Conservation (phyloP, 2,329 filamentous ascomycete genomes). For the Sodiomyces alkalinus region DNA sequence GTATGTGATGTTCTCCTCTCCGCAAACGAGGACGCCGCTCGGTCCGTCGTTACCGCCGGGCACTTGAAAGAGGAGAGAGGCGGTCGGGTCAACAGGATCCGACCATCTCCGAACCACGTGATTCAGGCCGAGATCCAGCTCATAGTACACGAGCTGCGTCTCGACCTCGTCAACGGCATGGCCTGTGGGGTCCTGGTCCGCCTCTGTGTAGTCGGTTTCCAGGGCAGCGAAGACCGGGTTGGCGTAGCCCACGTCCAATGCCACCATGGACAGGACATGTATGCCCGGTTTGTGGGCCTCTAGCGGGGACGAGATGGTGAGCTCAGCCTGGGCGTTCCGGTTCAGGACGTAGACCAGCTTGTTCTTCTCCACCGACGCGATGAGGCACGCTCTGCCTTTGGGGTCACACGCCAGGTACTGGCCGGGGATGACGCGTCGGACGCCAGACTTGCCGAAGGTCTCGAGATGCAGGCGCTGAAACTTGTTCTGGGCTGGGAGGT, state of each 20-base stretch:
- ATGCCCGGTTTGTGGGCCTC: slow-evolving; percentile 92
- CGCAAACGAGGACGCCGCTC: slow-evolving; percentile 88
- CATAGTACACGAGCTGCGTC: slow-evolving; percentile 91
- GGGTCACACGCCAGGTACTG: slow-evolving; percentile 94
- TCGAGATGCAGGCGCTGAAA: slow-evolving; percentile 87
- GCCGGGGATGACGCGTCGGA: slow-evolving; percentile 83
- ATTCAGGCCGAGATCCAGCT: slow-evolving; percentile 90
- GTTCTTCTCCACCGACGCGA: slow-evolving; percentile 94
- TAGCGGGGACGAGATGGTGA: slow-evolving; percentile 91
- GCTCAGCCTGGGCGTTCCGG: slow-evolving; percentile 81
- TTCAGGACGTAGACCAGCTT: slow-evolving; percentile 98
- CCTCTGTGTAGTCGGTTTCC: slow-evolving; percentile 84
- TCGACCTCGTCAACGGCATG: slow-evolving; percentile 69
- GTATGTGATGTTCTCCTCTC: slow-evolving; percentile 89
- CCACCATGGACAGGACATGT: slow-evolving; percentile 73
- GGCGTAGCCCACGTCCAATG: slow-evolving; percentile 88
- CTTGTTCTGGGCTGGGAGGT: slow-evolving; percentile 68
- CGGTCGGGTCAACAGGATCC: slow-evolving; percentile 78
- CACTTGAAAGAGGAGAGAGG: slow-evolving; percentile 85
- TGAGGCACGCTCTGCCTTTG: slow-evolving; percentile 86
- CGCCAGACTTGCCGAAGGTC: slow-evolving; percentile 94
- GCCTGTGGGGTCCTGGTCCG: slow-evolving; percentile 80
- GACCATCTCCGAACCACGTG: slow-evolving; percentile 96
- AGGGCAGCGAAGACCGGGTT: slow-evolving; percentile 93
- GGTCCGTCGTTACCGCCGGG: slow-evolving; percentile 88